These are phyloP conservation scores for Claviceps africana DNA, from an alignment of 2,329 filamentous ascomycete genomes.

Conservation along the genomic window DNA sequence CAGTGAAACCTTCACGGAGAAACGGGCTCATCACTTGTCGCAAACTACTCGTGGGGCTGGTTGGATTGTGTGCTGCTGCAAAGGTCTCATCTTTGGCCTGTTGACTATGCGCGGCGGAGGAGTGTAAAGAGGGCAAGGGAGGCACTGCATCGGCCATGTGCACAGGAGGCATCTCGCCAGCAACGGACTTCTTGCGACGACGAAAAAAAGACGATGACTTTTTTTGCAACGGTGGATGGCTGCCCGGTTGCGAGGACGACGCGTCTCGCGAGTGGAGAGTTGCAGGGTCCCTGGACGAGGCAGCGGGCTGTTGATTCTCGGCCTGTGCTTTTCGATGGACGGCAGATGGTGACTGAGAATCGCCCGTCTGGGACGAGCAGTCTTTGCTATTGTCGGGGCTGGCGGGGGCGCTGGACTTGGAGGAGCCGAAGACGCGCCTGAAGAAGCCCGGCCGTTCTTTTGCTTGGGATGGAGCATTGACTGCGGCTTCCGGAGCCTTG, in stretches of 20 bases:
- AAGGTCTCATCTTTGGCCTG: conserved; percentile 16
- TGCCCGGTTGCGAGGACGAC: conserved; percentile 29
- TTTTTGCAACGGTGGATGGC: conserved; percentile 54
- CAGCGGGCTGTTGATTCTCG: conserved; percentile 22
- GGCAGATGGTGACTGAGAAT: conserved; percentile 12
- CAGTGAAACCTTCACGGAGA: conserved; percentile 26
- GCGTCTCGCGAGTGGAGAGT: conserved; percentile 37
- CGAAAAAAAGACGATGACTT: conserved; percentile 93
- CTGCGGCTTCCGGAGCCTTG: conserved; percentile 36
- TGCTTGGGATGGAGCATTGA: conserved; percentile 27
- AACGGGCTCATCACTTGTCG: conserved; percentile 81
- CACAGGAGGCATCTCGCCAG: conserved; percentile 53
- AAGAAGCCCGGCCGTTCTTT: conserved; percentile 82
- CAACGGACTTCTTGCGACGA: conserved; percentile 77
- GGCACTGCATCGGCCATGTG: conserved; percentile 31
- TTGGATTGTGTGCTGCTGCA: conserved; percentile 16
- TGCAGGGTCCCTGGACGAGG: conserved; percentile 29
- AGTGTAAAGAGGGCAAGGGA: conserved; percentile 23
- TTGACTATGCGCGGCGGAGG: conserved; percentile 16
- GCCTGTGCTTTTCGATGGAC: conserved; percentile 23
- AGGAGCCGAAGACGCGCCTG: conserved; percentile 72
- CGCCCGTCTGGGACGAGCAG: neutral
- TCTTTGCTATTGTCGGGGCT: neutral
- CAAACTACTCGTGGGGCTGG: conserved; percentile 64
- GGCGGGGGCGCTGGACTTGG: conserved; percentile 31